Conservation (phyloP, 371 early-diverging fungal genomes). For the Saksenaea oblongispora region DNA sequence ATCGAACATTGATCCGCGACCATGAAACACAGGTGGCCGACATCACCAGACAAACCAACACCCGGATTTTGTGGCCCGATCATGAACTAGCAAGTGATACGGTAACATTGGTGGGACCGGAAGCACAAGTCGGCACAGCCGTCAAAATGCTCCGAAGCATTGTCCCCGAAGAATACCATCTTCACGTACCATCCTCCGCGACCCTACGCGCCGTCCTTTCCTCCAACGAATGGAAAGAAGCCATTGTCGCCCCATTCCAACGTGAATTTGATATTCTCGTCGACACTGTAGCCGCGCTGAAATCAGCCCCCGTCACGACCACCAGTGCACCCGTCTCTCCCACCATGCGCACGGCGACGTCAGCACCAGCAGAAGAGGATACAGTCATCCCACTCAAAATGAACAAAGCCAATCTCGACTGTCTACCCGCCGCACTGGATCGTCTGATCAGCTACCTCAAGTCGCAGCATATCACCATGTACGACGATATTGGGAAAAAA, state of each 20-base stretch:
- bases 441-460: conserved; percentile 15
- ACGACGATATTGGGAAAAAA: conserved; percentile 14
- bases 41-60: conserved; percentile 53
- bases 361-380: conserved; percentile 11
- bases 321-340: conserved; percentile 1
- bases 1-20: conserved; percentile 46
- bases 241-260: conserved; percentile 12
- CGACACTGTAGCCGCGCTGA: conserved; percentile 14
- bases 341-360: conserved; percentile 5
- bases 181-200: conserved; percentile 37
- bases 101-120: conserved; percentile 46
- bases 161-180: conserved; percentile 40
- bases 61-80: conserved; percentile 56
- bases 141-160: conserved; percentile 35
- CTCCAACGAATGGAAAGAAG: conserved; percentile 16
- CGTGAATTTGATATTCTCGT: conserved; percentile 12
- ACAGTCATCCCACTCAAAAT: conserved; percentile 19
- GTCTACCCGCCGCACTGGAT: conserved; percentile 17
- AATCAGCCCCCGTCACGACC: conserved; percentile 14
- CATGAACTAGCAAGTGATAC: conserved; percentile 39
- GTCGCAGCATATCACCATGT: conserved; percentile 15
- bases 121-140: conserved; percentile 39
- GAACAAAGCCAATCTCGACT: conserved; percentile 13
- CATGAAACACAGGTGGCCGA: conserved; percentile 43
- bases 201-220: conserved; percentile 18